phyloP scores from a whole-genome alignment of 495 filamentous ascomycete genomes.

The Podospora didyma region DNA sequence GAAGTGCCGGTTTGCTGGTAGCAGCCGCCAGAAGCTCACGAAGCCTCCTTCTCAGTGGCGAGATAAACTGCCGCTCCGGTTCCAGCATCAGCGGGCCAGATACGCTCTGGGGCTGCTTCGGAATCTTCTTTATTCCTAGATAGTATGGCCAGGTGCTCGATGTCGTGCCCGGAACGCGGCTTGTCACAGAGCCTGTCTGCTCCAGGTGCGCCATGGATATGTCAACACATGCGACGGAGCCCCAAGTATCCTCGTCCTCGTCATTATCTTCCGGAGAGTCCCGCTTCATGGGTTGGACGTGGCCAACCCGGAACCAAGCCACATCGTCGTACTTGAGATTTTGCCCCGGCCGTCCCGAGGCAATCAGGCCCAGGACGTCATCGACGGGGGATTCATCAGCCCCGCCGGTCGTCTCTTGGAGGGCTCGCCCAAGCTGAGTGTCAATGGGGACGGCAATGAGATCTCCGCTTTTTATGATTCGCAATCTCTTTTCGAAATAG shows the following conservation, averaged over 20 bases:
- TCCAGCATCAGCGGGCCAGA: conserved; percentile 42
- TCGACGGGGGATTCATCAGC: conserved; percentile 63
- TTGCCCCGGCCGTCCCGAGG: conserved; percentile 29
- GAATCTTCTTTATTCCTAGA: conserved; percentile 62
- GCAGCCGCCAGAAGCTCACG: conserved; percentile 84
- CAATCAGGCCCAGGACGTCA: conserved; percentile 50
- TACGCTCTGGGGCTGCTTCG: conserved; percentile 25
- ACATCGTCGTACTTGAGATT: conserved; percentile 53
- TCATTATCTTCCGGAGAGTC: conserved; percentile 38
- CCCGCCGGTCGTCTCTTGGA: conserved; percentile 57
- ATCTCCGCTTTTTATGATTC: conserved; percentile 81
- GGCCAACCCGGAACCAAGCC: conserved; percentile 85
- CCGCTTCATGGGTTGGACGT: conserved; percentile 60
- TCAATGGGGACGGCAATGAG: conserved; percentile 84
- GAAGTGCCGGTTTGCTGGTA: conserved; percentile 80
- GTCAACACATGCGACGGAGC: conserved; percentile 77
- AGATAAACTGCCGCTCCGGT: conserved; percentile 46
- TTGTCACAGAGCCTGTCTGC: conserved; percentile 77
- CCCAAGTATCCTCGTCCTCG: conserved; percentile 69
- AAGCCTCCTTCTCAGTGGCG: conserved; percentile 68
- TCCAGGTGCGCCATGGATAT: conserved; percentile 80
- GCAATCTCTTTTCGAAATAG: conserved; percentile 73
- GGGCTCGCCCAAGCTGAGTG: conserved; percentile 68
- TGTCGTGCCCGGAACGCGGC: conserved; percentile 68
- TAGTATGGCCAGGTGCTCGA: conserved; percentile 83